Base-by-base conservation (phyloP, 2,329 filamentous ascomycete species). In the Epichloe gansuensis region DNA sequence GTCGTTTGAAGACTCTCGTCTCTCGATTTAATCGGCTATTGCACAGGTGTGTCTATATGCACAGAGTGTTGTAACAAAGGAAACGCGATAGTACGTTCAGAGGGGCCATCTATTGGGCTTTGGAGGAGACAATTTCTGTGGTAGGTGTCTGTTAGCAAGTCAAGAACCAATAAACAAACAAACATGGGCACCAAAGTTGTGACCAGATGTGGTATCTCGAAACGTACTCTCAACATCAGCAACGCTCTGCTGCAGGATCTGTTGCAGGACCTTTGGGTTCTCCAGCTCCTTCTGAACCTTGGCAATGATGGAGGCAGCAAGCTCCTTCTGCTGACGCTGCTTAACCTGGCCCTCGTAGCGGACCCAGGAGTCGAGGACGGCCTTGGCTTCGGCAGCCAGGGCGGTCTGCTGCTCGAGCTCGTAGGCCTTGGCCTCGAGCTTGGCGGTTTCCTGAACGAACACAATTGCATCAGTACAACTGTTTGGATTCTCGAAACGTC, bases 231-330 rank as follows among this genome's bases (percentile, higher is more conserved):
- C 93, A 68, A 98, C 84, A 72, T 98, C 93, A 59, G 85, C 75
- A 66, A 98, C 81, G 71, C 89, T 95, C 81, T 98, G 93, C 76
- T 93, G 86, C 63, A 98, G 83, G 66, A 98, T 96, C 77, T 96
- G 89, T 80, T 96, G 89, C 64, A 98, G 84, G 60, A 85, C 80
- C 82, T 90, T 97, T 71, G 94, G 93, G 81, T 87, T 96, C 81
- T 96, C 88, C 54, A 98, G 83, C 80, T 97, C 91, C 83, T 97
- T 97, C 74, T 87, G 85, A 68, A 97, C 93, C 83, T 96, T 98
- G 78, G 86, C 82, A 66, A 98, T 97, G 72, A 98, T 78, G 71
- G 76, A 82, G 68, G 95, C 84, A 59, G 93, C 89, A 60, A 98
- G 82, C 80, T 98, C 93, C 74, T 80, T 85, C 81, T 98, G 93